A percentile compares a stretch with the other conserved stretches of the same genome.
Evolutionary conservation across 306 rosid genomes (phyloP).

Genomic region (Quercus rubra): DNA sequence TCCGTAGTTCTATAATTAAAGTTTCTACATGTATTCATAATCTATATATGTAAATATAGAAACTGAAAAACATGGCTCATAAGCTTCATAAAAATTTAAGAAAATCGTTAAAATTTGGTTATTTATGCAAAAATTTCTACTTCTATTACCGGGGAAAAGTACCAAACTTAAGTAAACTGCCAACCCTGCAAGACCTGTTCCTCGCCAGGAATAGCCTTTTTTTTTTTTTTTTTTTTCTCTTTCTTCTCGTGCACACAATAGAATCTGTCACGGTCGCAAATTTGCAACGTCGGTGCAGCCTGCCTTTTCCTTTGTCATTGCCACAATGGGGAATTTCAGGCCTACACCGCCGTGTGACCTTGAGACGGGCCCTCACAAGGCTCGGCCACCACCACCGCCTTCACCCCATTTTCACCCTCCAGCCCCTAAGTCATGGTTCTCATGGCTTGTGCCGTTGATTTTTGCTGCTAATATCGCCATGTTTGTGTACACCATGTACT

Average conservation of each 20-base stretch:
- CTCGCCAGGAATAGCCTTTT: conserved; percentile 27
- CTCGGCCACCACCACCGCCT: conserved; percentile 20
- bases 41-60: no score
- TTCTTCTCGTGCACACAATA: conserved; percentile 10
- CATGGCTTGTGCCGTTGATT: conserved; percentile 71
- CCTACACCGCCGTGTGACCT: conserved; percentile 35
- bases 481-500: conserved; percentile 59
- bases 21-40: no score
- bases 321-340: conserved; percentile 51
- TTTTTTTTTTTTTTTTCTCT: conserved; percentile 22
- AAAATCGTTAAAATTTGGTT: no score
- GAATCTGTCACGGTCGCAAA: conserved; percentile 7
- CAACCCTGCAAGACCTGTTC: conserved; percentile 22
- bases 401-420: conserved; percentile 45
- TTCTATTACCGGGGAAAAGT: conserved; percentile 41
- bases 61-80: no score
- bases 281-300: not conserved
- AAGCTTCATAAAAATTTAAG: no score
- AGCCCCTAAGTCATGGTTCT: conserved; percentile 40
- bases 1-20: no score
- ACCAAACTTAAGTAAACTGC: conserved; percentile 54
- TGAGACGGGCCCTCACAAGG: conserved; percentile 40
- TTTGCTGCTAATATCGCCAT: conserved; percentile 40
- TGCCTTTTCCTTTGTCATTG: not conserved
- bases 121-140: not conserved